Evolutionary conservation across 139 green algal genomes (phyloP).

Genomic region (Chlorella sp.): DNA sequence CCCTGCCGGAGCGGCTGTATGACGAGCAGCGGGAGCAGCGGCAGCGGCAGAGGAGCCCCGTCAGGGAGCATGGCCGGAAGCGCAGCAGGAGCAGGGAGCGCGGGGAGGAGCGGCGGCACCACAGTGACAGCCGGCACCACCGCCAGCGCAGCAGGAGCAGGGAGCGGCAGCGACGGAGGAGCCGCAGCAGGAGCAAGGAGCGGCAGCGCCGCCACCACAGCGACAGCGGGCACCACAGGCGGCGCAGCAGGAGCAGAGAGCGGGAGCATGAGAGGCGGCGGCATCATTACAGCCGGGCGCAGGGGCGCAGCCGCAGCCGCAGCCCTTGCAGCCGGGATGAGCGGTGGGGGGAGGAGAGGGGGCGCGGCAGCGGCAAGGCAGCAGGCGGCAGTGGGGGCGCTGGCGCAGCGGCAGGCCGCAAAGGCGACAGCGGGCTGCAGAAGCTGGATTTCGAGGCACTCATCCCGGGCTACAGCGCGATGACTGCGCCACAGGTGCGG

Average conservation of each 20-base stretch:
- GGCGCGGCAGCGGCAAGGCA: neutral
- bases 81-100: neutral
- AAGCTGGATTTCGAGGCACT: slow-evolving; percentile 8
- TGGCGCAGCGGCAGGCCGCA: neutral
- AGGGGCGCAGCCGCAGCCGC: neutral
- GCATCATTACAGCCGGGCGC: no score
- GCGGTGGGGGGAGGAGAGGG: no score
- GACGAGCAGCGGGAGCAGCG: neutral
- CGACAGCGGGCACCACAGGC: neutral
- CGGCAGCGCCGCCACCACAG: neutral
- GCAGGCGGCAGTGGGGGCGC: neutral
- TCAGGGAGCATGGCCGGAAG: neutral
- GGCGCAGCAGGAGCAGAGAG: slow-evolving; percentile 2
- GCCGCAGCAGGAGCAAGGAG: neutral
- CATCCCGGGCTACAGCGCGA: slow-evolving; percentile 4
- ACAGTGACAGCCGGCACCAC: no score
- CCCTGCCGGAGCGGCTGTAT: neutral
- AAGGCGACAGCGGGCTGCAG: neutral
- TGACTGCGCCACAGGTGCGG: neutral
- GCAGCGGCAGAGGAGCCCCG: neutral
- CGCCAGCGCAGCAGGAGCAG: neutral
- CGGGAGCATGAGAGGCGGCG: neutral
- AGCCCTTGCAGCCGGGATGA: neutral
- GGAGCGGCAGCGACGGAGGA: neutral
- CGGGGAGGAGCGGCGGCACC: neutral